These are phyloP conservation scores for Neofusicoccum sp. DNA, from an alignment of 2,329 filamentous ascomycete genomes.

Conservation along the genomic window DNA sequence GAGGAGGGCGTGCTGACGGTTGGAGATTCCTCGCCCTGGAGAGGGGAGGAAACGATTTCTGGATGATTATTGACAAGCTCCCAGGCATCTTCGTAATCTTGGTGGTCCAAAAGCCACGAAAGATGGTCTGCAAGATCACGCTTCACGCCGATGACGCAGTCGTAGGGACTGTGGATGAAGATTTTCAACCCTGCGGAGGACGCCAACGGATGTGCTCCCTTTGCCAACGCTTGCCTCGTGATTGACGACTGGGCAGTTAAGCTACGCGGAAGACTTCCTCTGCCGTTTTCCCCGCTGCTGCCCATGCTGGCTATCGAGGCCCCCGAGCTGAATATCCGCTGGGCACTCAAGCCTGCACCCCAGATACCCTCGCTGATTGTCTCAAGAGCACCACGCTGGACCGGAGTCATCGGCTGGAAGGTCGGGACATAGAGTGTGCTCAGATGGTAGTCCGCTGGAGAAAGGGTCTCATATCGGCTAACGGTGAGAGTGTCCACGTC, in stretches of 20 bases:
- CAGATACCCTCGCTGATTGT: conserved; percentile 78
- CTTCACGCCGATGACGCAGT: conserved; percentile 90
- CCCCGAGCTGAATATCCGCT: conserved; percentile 81
- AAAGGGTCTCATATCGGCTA: conserved; percentile 82
- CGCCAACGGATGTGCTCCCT: conserved; percentile 51
- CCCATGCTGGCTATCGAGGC: conserved; percentile 67
- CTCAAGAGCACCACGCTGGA: conserved; percentile 74
- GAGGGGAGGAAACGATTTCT: conserved; percentile 54
- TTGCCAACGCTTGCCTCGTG: background rate
- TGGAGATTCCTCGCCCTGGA: conserved; percentile 41
- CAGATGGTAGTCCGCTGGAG: conserved; percentile 89
- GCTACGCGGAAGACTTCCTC: conserved; percentile 13
- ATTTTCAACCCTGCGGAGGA: conserved; percentile 70
- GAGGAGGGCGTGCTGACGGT: conserved; percentile 49
- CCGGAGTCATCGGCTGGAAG: conserved; percentile 58
- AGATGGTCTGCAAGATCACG: conserved; percentile 85
- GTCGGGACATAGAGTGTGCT: conserved; percentile 78
- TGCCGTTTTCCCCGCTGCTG: conserved; percentile 41
- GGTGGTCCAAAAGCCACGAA: conserved; percentile 79
- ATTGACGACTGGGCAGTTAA: conserved; percentile 24
- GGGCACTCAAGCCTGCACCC: conserved; percentile 88
- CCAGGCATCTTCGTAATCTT: conserved; percentile 85
- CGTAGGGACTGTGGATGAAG: conserved; percentile 94
- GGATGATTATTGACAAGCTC: conserved; percentile 86
- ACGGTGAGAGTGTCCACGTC: conserved; percentile 86